A percentile compares a stretch with the other conserved stretches of the same genome.
Evolutionary conservation across 2,329 filamentous ascomycete genomes (phyloP).

Genomic region (Cladosporium sp.): DNA sequence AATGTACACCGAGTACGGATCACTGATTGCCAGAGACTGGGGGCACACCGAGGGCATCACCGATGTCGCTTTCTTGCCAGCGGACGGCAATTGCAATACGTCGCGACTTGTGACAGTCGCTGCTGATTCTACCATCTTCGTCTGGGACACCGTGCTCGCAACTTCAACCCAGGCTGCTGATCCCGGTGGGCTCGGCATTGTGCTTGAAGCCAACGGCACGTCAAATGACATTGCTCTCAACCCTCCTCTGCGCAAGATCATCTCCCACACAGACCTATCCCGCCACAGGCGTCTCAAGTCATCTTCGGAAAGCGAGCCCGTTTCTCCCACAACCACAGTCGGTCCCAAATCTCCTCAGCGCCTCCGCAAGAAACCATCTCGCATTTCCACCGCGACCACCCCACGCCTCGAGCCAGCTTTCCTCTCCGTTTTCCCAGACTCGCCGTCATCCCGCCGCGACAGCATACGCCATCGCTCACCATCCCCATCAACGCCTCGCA

Average conservation of each 20-base stretch:
- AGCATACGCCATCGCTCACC: conserved; percentile 41
- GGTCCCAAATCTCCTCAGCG: conserved; percentile 52
- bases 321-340: conserved; percentile 46
- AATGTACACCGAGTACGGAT: conserved; percentile 79
- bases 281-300: conserved; percentile 61
- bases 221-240: conserved; percentile 30
- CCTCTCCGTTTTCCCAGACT: conserved; percentile 27
- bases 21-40: conserved; percentile 83
- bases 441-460: conserved; percentile 24
- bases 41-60: conserved; percentile 94
- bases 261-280: conserved; percentile 83
- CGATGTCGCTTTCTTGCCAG: conserved; percentile 67
- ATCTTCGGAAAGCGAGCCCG: conserved; percentile 34
- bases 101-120: conserved; percentile 49
- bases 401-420: conserved; percentile 47
- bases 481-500: conserved; percentile 40
- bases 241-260: conserved; percentile 79
- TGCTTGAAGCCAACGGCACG: conserved; percentile 3
- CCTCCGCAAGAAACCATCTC: conserved; percentile 57
- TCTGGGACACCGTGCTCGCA: conserved; percentile 41
- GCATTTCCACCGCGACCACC: conserved; percentile 49
- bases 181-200: conserved; percentile 8
- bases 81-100: conserved; percentile 41
- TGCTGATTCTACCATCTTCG: conserved; percentile 53
- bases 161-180: conserved; percentile 14